Base-by-base conservation (phyloP, 2,329 filamentous ascomycete genomes). In the Lachnellula subtilissima region DNA sequence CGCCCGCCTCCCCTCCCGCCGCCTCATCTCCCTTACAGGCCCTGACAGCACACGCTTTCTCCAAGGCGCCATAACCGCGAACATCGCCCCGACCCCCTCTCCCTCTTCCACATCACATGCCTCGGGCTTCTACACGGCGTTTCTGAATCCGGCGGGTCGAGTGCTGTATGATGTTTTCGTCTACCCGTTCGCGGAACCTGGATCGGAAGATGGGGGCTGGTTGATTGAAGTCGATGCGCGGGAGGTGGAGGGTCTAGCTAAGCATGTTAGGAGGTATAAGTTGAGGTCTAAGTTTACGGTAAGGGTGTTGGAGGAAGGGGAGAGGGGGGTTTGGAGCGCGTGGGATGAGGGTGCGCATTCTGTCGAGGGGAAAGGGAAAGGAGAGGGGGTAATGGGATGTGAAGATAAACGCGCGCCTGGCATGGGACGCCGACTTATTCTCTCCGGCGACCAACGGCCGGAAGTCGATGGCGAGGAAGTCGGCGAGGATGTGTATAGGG, bases 121-220 rank as follows among this genome's bases (percentile, higher is more conserved):
- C 3, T 73, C 75, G 0, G 86, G 84, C 4, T 85, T 88, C 70
- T 97, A 96, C 73, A 80, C 87, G 6, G 90, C 86, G 0, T 96
- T 99, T 67, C 78, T 99, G 43, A 96, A 88, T 63, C 90, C 93
- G 7, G 83, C 84, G 58, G 94, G 94, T 43, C 83, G 92, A 55
- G 81, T 99, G 9, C 76, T 97, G 45, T 83, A 93, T 75, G 94
- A 99, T 74, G 88, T 91, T 52, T 96, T 97, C 72, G 78, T 99
- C 48, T 97, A 96, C 76, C 87, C 85, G 0, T 54, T 65, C 49
- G 32, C 19, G 1, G 56, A 52, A 4, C 43, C 17, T 4, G 53
- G 32, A 50, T 39, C 28, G 8, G 61, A 48, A 22, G 55, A 58
- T 42, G 35, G 65, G 59, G 46, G 73, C 66, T 93, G 88, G 77